Evolutionary conservation across 805 yeast species (phyloP), one percentile per base, ranked within the genome.

Genomic region (Yarrowia osloensis): DNA sequence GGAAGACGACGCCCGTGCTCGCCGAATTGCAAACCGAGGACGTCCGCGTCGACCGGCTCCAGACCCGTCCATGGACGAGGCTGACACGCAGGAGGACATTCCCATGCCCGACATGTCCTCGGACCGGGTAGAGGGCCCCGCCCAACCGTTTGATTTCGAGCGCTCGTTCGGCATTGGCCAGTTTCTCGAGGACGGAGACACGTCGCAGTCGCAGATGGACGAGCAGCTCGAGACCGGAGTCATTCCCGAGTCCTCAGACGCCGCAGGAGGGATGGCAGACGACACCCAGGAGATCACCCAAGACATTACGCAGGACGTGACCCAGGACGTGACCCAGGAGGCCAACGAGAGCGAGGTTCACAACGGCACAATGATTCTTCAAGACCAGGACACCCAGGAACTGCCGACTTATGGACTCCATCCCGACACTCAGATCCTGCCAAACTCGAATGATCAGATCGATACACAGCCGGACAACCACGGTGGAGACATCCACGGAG

Each of bases 41-140:
- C 40, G 40, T 1, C 21, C 39, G 54, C 40, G 42, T 46, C 54
- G 22, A 12, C 54, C 42, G 2, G n/a, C 66, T 2, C 52, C 24
- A 1, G 52, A 40, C 65, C 49, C 65, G 24, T 0, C 4, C 4
- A 29, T 40, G 49, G 66, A 44, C 42, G 66, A 61, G n/a, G 54
- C 31, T 2, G 66, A 61, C 33, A 61, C 66, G 6, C 66, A 61
- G 44, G 54, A 61, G 5, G 66, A 61, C 42, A 40, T 57, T n/a
- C 8, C 40, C 33, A 26, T 54, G 46, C 35, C 46, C 19, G 46
- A 35, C 22, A 19, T 26, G 24, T 24, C 62, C n/a, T 57, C 63
- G n/a, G 49, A 40, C 37, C 35, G 40, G 2, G 49, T 57, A 1
- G 63, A 57, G 7, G 63, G 49, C 2, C 63, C 63, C 13, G 13